Percentiles rank a stretch among this genome's conserved stretches.
Conservation (phyloP, 768 basidiomycete genomes). For the Termitomyces sp. region DNA sequence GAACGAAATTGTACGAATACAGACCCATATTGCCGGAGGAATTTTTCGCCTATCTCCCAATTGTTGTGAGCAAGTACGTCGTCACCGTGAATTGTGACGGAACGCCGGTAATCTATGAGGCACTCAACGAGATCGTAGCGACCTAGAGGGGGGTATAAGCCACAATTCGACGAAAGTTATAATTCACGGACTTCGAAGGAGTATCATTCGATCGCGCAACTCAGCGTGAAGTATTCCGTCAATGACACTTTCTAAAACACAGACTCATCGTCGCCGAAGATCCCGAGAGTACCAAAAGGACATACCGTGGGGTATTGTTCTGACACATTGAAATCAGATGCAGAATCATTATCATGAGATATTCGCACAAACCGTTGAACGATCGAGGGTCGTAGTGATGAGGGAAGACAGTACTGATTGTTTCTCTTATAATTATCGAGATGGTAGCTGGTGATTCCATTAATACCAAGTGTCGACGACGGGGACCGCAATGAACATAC, state of each 20-base stretch:
- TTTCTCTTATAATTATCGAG: slow-evolving; percentile 87
- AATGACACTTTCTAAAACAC: slow-evolving; percentile 71
- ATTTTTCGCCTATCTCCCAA: slow-evolving; percentile 85
- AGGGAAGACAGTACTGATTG: slow-evolving; percentile 80
- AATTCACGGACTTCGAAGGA: slow-evolving; percentile 60
- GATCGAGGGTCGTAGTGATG: slow-evolving; percentile 82
- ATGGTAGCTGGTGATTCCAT: slow-evolving; percentile 59
- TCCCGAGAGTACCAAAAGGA: slow-evolving; percentile 1
- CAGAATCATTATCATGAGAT: background rate
- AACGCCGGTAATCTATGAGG: slow-evolving; percentile 62
- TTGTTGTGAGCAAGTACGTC: slow-evolving; percentile 86
- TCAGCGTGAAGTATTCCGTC: slow-evolving; percentile 88
- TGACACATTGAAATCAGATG: slow-evolving; percentile 19
- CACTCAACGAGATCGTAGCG: slow-evolving; percentile 80
- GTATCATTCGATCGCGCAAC: slow-evolving; percentile 85
- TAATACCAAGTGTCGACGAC: background rate
- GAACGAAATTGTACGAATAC: slow-evolving; percentile 16
- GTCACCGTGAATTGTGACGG: slow-evolving; percentile 79
- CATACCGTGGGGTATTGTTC: slow-evolving; percentile 81
- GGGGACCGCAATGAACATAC: slow-evolving; percentile 32
- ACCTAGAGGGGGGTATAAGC: slow-evolving; percentile 30
- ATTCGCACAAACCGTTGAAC: slow-evolving; percentile 62
- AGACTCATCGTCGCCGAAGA: slow-evolving; percentile 6
- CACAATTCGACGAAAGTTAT: background rate
- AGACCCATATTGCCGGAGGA: slow-evolving; percentile 80